These are phyloP conservation scores for Graphium sp. DNA, from an alignment of 2,329 filamentous ascomycete genomes.

Conservation along the genomic window DNA sequence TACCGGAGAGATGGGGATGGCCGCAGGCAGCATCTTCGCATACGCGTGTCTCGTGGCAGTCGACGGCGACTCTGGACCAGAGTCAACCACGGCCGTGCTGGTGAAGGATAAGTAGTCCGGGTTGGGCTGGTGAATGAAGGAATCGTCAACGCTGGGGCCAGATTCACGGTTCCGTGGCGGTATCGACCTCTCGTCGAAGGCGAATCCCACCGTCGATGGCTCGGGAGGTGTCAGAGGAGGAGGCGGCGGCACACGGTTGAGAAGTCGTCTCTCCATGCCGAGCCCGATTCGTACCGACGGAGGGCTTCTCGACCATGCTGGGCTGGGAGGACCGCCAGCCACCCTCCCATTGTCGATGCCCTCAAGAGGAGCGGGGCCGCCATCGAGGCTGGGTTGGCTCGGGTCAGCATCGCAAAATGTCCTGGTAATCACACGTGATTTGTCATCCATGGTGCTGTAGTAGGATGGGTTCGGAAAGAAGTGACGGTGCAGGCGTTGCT, in stretches of 20 bases:
- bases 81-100: constrained; percentile 2
- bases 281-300: no score
- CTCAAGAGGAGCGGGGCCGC: no score
- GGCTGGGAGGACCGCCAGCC: no score
- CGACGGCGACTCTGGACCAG: constrained; percentile 7
- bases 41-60: constrained; percentile 17
- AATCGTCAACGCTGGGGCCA: no score
- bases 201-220: constrained; percentile 22
- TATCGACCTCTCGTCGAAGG: constrained; percentile 20
- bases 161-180: constrained; percentile 14
- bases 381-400: no score
- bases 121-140: constrained; percentile 30
- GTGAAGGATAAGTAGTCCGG: constrained; percentile 27
- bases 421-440: not conserved
- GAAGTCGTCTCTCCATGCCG: not conserved
- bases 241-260: constrained; percentile 24
- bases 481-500: constrained; percentile 2
- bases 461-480: constrained; percentile 1
- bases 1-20: constrained; percentile 11
- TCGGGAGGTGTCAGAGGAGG: constrained; percentile 31
- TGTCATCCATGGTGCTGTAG: not conserved
- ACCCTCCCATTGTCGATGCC: no score
- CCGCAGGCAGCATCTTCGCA: constrained; percentile 20
- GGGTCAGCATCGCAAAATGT: no score
- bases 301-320: no score